Evolutionary conservation across 2,329 filamentous ascomycete genomes (phyloP).

Genomic region (Beauveria australis): DNA sequence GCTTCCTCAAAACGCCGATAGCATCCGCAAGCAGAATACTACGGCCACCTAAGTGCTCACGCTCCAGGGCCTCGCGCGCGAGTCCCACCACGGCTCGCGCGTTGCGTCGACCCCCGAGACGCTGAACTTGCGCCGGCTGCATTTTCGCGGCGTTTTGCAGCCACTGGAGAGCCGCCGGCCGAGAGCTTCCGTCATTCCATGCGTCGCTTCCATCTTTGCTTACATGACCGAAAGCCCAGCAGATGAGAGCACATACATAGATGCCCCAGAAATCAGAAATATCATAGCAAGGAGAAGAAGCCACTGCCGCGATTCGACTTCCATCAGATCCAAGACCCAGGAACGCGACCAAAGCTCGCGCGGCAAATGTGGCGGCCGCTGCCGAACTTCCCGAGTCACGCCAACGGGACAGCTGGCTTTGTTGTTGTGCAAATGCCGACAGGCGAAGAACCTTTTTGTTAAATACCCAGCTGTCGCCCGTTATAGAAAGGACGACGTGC

Average conservation of each 20-base stretch:
- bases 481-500: conserved; percentile 47
- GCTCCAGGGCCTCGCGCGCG: conserved; percentile 37
- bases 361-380: conserved; percentile 41
- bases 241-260: conserved; percentile 50
- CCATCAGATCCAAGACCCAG: conserved; percentile 22
- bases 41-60: conserved; percentile 39
- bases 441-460: conserved; percentile 41
- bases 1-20: conserved; percentile 40
- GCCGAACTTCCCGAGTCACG: conserved; percentile 35
- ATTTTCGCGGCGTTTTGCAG: conserved; percentile 33
- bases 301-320: background rate
- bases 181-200: conserved; percentile 16
- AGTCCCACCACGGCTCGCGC: conserved; percentile 39
- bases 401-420: conserved; percentile 39
- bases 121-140: conserved; percentile 30
- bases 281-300: conserved; percentile 22
- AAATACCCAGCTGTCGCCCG: conserved; percentile 51
- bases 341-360: conserved; percentile 41
- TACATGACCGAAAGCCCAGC: conserved; percentile 46
- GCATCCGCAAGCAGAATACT: conserved; percentile 46
- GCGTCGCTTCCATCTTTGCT: conserved; percentile 14
- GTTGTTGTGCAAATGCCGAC: conserved; percentile 37
- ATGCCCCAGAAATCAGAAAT: conserved; percentile 47
- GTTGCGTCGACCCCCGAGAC: conserved; percentile 31
- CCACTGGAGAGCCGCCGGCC: conserved; percentile 27